Base-by-base conservation (phyloP, 1,284 basidiomycete species). In the Ustilago trichophora region DNA sequence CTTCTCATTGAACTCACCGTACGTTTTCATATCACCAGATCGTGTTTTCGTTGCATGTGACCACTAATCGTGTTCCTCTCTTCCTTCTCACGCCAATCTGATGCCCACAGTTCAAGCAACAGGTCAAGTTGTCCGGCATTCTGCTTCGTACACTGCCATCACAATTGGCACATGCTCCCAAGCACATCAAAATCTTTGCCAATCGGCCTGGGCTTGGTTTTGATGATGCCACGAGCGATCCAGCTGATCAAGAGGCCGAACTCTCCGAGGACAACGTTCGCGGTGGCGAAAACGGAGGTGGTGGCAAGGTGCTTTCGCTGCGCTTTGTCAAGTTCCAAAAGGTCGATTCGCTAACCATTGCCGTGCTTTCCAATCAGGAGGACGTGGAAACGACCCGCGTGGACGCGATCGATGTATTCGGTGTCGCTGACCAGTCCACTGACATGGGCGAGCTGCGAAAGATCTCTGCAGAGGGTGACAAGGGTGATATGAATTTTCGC, bases 261-360 rank as follows among this genome's bases (percentile, higher is more conserved):
- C 70, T 85, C 35, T 72, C 69, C 5, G 64, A 84, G 85, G 53
- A 67, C 34, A 45, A 71, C 26, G 71, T 73, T 11, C 48, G 50
- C 2, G 54, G 57, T 2, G 70, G 49, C 15, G 52, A 56, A 18
- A 70, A 46, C 13, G 62, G 67, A 19, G 67, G 67, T 15, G 67
- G 67, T 22, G 90, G 89, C 16, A 86, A 86, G 37, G 85, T 83
- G 37, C 84, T 91, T 31, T 80, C 85, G 10, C 82, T 93, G 75
- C 85, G 88, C 52, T 90, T 86, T 72, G 91, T 92, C 19, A 85
- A 89, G 44, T 92, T 93, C 82, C 91, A 92, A 83, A 85, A 83
- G 35, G 90, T 93, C 35, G 59, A 59, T 40, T 69, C 55, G 15
- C 29, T 46, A 18, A 76, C 91, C 88, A 88, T 93, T 41, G 89